Conservation (phyloP, 352 stramenopile genomes). For the Pythium sukuiense region DNA sequence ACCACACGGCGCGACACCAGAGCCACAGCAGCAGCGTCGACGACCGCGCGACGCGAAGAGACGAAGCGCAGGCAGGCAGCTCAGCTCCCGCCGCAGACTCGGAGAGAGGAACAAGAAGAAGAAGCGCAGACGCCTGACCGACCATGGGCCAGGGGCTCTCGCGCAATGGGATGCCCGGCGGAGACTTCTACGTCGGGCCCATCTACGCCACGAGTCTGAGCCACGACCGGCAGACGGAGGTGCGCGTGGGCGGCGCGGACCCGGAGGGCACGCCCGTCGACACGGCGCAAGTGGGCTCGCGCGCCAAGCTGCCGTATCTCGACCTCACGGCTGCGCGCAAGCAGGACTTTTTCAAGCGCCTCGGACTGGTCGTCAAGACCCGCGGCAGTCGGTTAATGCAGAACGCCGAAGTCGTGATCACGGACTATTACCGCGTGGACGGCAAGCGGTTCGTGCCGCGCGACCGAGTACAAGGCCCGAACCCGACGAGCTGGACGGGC, state of each 20-base stretch:
- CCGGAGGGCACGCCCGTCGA: constrained; percentile 33
- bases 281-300: constrained; percentile 69
- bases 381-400: constrained; percentile 82
- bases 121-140: neutral
- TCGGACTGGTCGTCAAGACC: constrained; percentile 82
- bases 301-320: constrained; percentile 66
- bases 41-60: constrained; percentile 5
- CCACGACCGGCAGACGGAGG: constrained; percentile 84
- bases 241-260: constrained; percentile 57
- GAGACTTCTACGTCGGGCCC: constrained; percentile 80
- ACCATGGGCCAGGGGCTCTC: constrained; percentile 67
- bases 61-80: neutral
- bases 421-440: constrained; percentile 79
- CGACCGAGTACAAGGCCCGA: constrained; percentile 61
- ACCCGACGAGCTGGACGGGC: constrained; percentile 67
- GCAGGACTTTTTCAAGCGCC: constrained; percentile 76
- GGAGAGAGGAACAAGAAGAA: neutral
- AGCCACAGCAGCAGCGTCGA: neutral
- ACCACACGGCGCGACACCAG: neutral
- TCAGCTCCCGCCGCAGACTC: too few relatives aligned
- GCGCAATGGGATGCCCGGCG: constrained; percentile 57
- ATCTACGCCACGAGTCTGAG: constrained; percentile 86
- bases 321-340: constrained; percentile 55
- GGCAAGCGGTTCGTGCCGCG: constrained; percentile 75
- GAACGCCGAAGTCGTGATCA: constrained; percentile 80